Evolutionary conservation across 2,329 filamentous ascomycete species (phyloP).

Genomic region (Chalaropsis thielavioides): DNA sequence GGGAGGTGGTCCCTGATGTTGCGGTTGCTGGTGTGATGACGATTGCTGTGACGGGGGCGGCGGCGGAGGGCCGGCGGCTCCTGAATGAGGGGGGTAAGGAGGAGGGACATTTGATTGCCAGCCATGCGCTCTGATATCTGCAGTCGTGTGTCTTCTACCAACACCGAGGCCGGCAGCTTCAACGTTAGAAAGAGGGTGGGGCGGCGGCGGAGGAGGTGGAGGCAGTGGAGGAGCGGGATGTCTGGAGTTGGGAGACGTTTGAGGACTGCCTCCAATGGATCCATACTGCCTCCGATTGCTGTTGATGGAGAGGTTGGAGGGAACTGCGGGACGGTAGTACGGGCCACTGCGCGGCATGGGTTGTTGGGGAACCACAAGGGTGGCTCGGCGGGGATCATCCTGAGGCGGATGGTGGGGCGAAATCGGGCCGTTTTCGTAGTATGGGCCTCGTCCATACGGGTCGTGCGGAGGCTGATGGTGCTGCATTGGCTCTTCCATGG

Average conservation of each 20-base stretch:
- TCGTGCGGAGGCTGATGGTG: conserved; percentile 51
- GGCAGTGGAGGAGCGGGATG: conserved; percentile 46
- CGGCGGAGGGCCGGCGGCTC: conserved; percentile 43
- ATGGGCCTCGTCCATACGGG: conserved; percentile 48
- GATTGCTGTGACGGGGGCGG: conserved; percentile 42
- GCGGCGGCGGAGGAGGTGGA: conserved; percentile 38
- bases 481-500: conserved; percentile 45
- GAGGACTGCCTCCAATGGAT: conserved; percentile 61
- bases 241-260: conserved; percentile 50
- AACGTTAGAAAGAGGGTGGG: conserved; percentile 50
- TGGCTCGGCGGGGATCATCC: conserved; percentile 64
- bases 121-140: conserved; percentile 83
- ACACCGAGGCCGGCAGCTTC: conserved; percentile 48
- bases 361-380: conserved; percentile 44
- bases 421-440: conserved; percentile 61
- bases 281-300: conserved; percentile 69
- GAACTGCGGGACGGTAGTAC: conserved; percentile 62
- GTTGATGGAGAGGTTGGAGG: conserved; percentile 59
- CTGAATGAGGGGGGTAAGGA: conserved; percentile 27
- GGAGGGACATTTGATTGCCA: conserved; percentile 21
- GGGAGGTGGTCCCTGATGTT: conserved; percentile 32
- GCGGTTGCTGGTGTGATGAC: conserved; percentile 25
- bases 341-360: conserved; percentile 32
- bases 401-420: conserved; percentile 82
- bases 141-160: conserved; percentile 77